phyloP scores from a whole-genome alignment of 2,329 filamentous ascomycete genomes.

The Diaporthe longicolla region DNA sequence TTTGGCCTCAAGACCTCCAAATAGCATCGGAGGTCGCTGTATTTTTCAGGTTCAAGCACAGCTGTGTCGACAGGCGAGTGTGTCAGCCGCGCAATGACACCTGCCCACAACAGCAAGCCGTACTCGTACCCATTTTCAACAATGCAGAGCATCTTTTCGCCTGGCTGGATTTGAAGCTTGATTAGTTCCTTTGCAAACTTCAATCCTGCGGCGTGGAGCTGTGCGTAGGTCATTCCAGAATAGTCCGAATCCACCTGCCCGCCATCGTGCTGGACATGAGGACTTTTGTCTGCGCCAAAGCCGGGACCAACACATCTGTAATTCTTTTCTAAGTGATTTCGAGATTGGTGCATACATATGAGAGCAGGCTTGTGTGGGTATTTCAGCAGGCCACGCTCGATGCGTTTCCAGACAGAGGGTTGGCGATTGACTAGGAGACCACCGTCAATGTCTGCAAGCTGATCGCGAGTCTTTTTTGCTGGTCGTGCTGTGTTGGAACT shows the following conservation, averaged over 20 bases:
- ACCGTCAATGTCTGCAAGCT: conserved; percentile 1
- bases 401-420: background rate
- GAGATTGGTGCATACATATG: background rate
- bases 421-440: background rate
- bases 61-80: background rate
- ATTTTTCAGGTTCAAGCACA: background rate
- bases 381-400: background rate
- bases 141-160: background rate
- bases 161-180: background rate
- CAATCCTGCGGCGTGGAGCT: background rate
- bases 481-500: background rate
- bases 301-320: background rate
- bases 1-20: conserved; percentile 1
- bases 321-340: background rate
- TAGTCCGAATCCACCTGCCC: background rate
- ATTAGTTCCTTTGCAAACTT: background rate
- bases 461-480: background rate
- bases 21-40: background rate
- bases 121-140: background rate
- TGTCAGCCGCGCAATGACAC: background rate
- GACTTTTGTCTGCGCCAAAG: background rate
- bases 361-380: background rate
- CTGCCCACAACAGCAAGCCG: background rate
- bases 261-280: background rate
- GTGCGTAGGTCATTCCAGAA: background rate